Base-by-base conservation (phyloP, 441 rosid species). In the Eruca vesicaria region DNA sequence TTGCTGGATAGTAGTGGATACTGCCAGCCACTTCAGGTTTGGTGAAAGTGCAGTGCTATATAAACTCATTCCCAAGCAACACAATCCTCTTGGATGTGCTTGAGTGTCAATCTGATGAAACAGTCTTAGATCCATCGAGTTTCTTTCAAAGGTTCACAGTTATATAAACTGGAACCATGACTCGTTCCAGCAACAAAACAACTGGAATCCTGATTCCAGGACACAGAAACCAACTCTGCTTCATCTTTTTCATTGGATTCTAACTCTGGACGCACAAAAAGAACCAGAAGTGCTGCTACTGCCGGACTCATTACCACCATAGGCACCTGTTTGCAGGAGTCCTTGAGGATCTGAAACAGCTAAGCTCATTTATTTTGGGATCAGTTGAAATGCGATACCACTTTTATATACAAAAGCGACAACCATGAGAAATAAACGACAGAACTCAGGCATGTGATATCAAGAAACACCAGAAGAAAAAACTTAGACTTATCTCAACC, bases 31-130 rank as follows among this genome's bases (percentile, higher is more conserved):
- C n/a, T n/a, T n/a, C n/a, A n/a, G n/a, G n/a, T n/a, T n/a, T n/a
- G n/a, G n/a, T n/a, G n/a, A n/a, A n/a, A n/a, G n/a, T n/a, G n/a
- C n/a, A n/a, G n/a, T n/a, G n/a, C n/a, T n/a, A n/a, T n/a, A n/a
- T n/a, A n/a, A n/a, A n/a, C n/a, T n/a, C n/a, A n/a, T n/a, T n/a
- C n/a, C n/a, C n/a, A n/a, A n/a, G n/a, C n/a, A 88, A 75, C 98
- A 90, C 5, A 89, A 88, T 15, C 98, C 98, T 81, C 87, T 86
- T n/a, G n/a, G n/a, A n/a, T n/a, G n/a, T n/a, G n/a, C n/a, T n/a
- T n/a, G n/a, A n/a, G n/a, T n/a, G n/a, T n/a, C n/a, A n/a, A n/a
- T n/a, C n/a, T n/a, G n/a, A n/a, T n/a, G n/a, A n/a, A n/a, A n/a
- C n/a, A n/a, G n/a, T n/a, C n/a, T n/a, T n/a, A n/a, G n/a, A n/a